A percentile compares a stretch with the other conserved stretches of the same genome.
phyloP scores from a whole-genome alignment of 495 filamentous ascomycete species.

The Penicillium maclennaniae region DNA sequence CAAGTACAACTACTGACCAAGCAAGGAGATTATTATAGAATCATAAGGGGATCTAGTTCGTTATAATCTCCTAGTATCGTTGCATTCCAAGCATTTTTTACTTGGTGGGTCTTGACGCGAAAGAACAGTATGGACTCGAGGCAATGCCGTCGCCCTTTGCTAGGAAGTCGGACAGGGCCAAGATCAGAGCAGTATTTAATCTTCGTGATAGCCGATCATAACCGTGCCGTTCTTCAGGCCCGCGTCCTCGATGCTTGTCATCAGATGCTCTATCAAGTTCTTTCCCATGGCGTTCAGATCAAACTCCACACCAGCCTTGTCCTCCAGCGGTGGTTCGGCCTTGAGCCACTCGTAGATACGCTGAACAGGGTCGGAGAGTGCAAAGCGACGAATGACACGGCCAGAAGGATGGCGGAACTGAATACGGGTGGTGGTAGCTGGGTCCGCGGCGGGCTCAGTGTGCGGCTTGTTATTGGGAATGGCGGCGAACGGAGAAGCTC shows the following conservation, averaged over 20 bases:
- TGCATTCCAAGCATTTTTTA: neutral
- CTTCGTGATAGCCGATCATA: constrained; percentile 84
- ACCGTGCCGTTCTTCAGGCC: constrained; percentile 87
- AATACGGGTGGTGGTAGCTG: constrained; percentile 73
- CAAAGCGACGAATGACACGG: constrained; percentile 77
- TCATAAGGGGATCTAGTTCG: neutral
- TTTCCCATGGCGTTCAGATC: constrained; percentile 78
- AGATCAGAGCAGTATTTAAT: constrained; percentile 32
- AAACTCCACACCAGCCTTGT: constrained; percentile 74
- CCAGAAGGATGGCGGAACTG: constrained; percentile 83
- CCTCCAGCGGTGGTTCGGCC: constrained; percentile 64
- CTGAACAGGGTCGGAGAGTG: constrained; percentile 70
- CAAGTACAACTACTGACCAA: neutral
- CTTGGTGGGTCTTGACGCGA: neutral
- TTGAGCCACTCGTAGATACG: constrained; percentile 97
- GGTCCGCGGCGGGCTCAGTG: constrained; percentile 65
- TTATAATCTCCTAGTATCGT: neutral
- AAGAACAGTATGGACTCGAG: neutral
- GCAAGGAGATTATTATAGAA: neutral
- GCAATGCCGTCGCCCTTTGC: neutral
- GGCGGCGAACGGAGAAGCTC: constrained; percentile 51
- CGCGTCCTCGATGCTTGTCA: constrained; percentile 71
- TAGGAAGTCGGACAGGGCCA: neutral
- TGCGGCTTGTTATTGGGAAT: constrained; percentile 74
- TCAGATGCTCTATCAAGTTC: constrained; percentile 73